Percentiles rank a stretch among this genome's conserved stretches.
Conservation (phyloP, 208 protist species). For the Trypanosomatidae sp. region DNA sequence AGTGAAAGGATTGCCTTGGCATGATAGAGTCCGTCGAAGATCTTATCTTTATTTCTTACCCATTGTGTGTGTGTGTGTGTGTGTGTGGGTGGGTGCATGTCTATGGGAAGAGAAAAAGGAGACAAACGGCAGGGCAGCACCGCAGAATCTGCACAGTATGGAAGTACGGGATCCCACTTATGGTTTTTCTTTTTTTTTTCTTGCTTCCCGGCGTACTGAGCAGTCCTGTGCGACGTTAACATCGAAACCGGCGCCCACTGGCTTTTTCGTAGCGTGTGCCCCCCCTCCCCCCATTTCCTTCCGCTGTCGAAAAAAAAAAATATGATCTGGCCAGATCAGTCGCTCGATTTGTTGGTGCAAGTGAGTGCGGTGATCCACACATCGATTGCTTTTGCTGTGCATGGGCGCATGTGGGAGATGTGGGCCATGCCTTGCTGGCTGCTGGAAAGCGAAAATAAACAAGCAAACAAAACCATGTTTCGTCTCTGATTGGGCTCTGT, state of each 20-base stretch:
- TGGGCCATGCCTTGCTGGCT: neutral
- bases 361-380: neutral
- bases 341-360: neutral
- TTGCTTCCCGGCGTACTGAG: neutral
- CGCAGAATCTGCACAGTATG: neutral
- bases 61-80: neutral
- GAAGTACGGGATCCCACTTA: neutral
- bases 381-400: neutral
- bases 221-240: neutral
- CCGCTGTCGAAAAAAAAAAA: neutral
- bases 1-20: neutral
- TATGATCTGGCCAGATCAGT: neutral
- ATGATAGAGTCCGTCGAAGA: neutral
- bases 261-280: neutral
- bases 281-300: neutral
- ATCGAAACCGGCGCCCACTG: neutral
- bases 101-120: neutral
- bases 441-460: neutral
- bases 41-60: constrained; percentile 5
- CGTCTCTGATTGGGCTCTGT: constrained; percentile 5
- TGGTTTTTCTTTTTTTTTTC: neutral
- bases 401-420: neutral
- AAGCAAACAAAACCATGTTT: neutral
- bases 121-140: neutral
- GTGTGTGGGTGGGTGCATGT: neutral